Percentiles rank a stretch among this genome's conserved stretches.
These are phyloP conservation scores for Pezicula carpinea DNA, from an alignment of 2,329 filamentous ascomycete species.

Conservation along the genomic window DNA sequence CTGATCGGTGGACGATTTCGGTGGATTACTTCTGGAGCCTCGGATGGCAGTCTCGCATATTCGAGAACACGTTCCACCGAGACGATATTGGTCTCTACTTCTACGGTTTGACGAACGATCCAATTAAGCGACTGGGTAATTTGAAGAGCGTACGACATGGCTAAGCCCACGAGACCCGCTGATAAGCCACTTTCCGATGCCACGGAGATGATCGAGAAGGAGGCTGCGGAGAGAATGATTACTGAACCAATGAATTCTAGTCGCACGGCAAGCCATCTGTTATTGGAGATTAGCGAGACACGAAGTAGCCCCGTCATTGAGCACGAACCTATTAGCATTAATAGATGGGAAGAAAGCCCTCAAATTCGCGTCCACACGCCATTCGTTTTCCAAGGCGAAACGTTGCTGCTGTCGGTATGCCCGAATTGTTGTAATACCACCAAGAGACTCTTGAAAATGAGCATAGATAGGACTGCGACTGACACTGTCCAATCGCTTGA, in stretches of 20 bases:
- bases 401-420: slow-evolving; percentile 86
- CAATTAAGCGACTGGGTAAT: slow-evolving; percentile 97
- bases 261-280: slow-evolving; percentile 89
- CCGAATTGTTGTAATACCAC: slow-evolving; percentile 90
- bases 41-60: slow-evolving; percentile 85
- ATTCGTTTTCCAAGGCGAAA: slow-evolving; percentile 92
- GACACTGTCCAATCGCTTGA: slow-evolving; percentile 93
- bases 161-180: slow-evolving; percentile 78
- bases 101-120: slow-evolving; percentile 97
- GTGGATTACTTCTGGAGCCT: slow-evolving; percentile 90
- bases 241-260: slow-evolving; percentile 93
- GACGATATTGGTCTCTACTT: slow-evolving; percentile 99
- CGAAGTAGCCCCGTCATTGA: neutral
- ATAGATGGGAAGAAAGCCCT: slow-evolving; percentile 94
- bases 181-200: slow-evolving; percentile 58
- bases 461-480: slow-evolving; percentile 95
- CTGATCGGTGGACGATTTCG: slow-evolving; percentile 80
- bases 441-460: slow-evolving; percentile 96
- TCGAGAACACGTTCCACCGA: slow-evolving; percentile 97
- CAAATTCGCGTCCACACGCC: slow-evolving; percentile 92
- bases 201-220: slow-evolving; percentile 78
- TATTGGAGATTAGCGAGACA: slow-evolving; percentile 27
- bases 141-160: slow-evolving; percentile 95
- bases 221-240: slow-evolving; percentile 84
- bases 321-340: slow-evolving; percentile 52